A percentile compares a stretch with the other conserved stretches of the same genome.
phyloP scores from a whole-genome alignment of 225 moss, liverwort and hornwort genomes.

The Thuidium tamariscinum region DNA sequence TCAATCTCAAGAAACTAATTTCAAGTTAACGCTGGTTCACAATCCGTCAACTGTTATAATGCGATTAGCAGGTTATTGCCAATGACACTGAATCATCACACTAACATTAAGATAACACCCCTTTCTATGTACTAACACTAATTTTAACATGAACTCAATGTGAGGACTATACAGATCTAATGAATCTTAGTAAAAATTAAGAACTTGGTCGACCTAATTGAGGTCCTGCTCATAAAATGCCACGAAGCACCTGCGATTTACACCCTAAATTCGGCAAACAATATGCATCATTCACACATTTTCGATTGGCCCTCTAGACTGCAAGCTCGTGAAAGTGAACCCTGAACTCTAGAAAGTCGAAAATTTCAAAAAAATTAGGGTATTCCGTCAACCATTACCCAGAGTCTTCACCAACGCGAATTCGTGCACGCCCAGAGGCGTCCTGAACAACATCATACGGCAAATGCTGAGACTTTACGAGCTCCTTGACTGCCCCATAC shows the following conservation, averaged over 20 bases:
- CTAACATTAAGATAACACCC: background rate
- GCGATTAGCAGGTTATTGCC: background rate
- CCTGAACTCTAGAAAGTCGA: background rate
- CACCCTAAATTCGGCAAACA: background rate
- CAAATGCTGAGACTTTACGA: conserved; percentile 53
- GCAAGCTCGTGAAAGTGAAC: background rate
- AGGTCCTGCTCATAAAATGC: background rate
- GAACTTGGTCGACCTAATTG: background rate
- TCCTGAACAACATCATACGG: conserved; percentile 74
- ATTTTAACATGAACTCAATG: background rate
- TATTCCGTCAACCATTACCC: conserved; percentile 2
- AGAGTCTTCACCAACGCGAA: conserved; percentile 41
- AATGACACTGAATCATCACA: no score
- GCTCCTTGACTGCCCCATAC: conserved; percentile 38
- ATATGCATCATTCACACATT: background rate
- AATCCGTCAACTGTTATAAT: background rate
- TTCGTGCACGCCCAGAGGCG: conserved; percentile 50
- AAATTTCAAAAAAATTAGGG: background rate
- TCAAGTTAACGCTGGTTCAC: background rate
- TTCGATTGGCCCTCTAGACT: background rate
- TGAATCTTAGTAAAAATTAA: background rate
- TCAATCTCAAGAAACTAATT: background rate
- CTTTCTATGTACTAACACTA: background rate
- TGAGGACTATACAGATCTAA: background rate
- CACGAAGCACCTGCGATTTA: background rate